Evolutionary conservation across 176 grass and related monocot genomes (phyloP), one percentile per base, ranked within the genome.

Genomic region (Pharus latifolius): DNA sequence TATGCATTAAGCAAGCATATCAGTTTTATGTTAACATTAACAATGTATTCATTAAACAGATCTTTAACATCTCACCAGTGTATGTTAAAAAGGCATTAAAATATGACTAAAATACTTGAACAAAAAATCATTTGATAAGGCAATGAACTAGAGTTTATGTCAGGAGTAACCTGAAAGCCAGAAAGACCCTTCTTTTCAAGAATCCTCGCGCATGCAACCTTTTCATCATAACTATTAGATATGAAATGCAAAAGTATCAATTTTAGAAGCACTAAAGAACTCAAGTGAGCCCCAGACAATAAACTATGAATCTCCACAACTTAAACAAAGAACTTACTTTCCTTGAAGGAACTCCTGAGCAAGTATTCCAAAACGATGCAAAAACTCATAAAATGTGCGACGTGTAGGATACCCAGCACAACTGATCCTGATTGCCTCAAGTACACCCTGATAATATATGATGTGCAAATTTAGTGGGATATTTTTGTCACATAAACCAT

Each of bases 351-450:
- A 67, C 82, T 99, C 95, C 41, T 84, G 95, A 60, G 87, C 84
- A 86, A 99, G 90, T 73, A 99, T 78, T 72, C 87, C 90, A 78
- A 99, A 99, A 45, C 95, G 87, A 75, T 94, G 95, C 49, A 99
- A 81, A 84, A 99, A 94, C 51, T 99, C 95, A 69, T 99, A 99
- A 85, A 99, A 99, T 18, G 90, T 91, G 60, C 95, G 86, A 49
- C 95, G 89, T 23, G 96, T 99, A 66, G 96, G 96, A 88, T 94
- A 99, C 32, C 96, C 96, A 17, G 95, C 95, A 79, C 96, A 99
- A 53, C 96, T 99, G 64, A 99, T 99, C 76, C 96, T 94, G 82
- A 99, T 95, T 72, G 96, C 96, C 79, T 99, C 96, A 63, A 99
- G 96, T 44, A 99, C 96, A 88, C 96, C 96, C 96, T 99, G 81